phyloP scores from a whole-genome alignment of 371 early-diverging fungal species.

The Rhizopus delemar region DNA sequence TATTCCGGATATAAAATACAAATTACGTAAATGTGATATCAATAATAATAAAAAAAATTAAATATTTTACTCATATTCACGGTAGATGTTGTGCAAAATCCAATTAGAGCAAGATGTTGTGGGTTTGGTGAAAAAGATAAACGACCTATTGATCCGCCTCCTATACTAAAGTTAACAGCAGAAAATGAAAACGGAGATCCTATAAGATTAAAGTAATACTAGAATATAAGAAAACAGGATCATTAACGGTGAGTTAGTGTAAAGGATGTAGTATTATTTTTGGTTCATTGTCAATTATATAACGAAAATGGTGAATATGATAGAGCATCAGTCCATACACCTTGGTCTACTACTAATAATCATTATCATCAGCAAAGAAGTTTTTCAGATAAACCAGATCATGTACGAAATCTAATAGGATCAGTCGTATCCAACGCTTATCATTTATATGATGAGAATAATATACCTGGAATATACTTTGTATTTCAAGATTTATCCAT shows the following conservation, averaged over 20 bases:
- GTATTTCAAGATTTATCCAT: constrained; percentile 64
- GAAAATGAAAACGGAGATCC: constrained; percentile 20
- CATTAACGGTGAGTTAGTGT: constrained; percentile 14
- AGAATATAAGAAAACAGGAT: neutral
- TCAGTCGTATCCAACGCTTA: constrained; percentile 53
- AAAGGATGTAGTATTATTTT: constrained; percentile 27
- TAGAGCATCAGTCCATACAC: constrained; percentile 20
- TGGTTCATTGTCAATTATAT: constrained; percentile 31
- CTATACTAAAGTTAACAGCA: constrained; percentile 37
- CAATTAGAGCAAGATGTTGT: constrained; percentile 66
- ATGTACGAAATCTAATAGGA: constrained; percentile 58
- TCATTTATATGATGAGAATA: constrained; percentile 44
- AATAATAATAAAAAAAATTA: neutral
- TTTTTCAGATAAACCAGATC: constrained; percentile 20
- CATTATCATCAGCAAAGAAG: neutral
- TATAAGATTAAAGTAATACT: constrained; percentile 12
- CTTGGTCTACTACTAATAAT: constrained; percentile 7
- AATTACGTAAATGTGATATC: constrained; percentile 8
- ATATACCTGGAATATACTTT: constrained; percentile 55
- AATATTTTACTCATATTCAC: neutral
- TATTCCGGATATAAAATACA: constrained; percentile 12
- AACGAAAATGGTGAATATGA: constrained; percentile 18
- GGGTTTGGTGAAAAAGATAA: constrained; percentile 40
- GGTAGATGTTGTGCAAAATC: constrained; percentile 51
- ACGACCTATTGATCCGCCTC: constrained; percentile 37